Evolutionary conservation across 805 yeast species (phyloP), one percentile per base, ranked within the genome.

Genomic region (Kuraishia hungarica): DNA sequence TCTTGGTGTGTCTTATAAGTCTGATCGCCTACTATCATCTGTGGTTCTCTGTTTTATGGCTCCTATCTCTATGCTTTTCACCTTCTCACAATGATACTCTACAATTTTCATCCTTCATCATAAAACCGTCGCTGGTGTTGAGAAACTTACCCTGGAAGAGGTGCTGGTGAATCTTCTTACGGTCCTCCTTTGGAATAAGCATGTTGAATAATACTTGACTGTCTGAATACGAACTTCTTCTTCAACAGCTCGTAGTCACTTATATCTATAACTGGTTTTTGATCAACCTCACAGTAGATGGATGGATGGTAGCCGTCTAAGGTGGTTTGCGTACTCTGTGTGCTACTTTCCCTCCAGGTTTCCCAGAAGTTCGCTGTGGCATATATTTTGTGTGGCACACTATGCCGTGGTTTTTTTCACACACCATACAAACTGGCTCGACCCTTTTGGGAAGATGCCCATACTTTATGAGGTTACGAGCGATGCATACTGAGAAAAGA

Each of bases 141-240:
- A 48, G n/a, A 22, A 51, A 86, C 94, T 77, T 86, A 88, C 96
- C 96, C 81, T 91, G 92, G 89, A 92, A 94, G 81, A 94, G 94
- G 89, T 92, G 87, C 79, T 86, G 89, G 96, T 91, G 97, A 79
- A 94, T 94, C 92, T 89, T 89, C 84, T 89, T 90, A 87, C 99
- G 92, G 80, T 94, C 99, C 81, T 90, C 96, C 83, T 89, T 94
- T 82, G 99, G 98, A 86, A 94, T 94, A 84, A 94, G 86, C 99
- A 94, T 94, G 74, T 69, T 84, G 51, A 35, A 35, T 35, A 13
- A 35, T 35, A 35, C 43, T 35, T 35, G 43, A 35, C 43, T 35
- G 43, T 35, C 43, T 35, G 43, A 35, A 35, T 35, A 35, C 43
- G 43, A 35, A 15, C 43, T 35, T 35, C 43, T 35, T 35, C 43